Evolutionary conservation across 768 basidiomycete species (phyloP), one percentile per base, ranked within the genome.

Genomic region (Holtermanniella nyarrowii): DNA sequence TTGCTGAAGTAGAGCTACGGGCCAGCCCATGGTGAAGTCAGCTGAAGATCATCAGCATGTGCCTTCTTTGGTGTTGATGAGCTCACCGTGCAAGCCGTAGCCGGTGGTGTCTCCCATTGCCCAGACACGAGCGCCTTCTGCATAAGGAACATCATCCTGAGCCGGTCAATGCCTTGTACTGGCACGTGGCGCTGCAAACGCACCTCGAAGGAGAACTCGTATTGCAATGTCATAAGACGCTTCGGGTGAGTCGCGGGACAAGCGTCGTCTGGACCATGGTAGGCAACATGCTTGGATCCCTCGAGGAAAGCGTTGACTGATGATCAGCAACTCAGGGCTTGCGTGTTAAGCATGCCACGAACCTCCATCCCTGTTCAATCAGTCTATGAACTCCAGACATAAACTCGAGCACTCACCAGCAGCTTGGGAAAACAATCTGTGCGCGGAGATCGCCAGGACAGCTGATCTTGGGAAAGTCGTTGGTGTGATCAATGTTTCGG

Each of bases 401-500:
- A 37, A 16, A 3, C 14, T 16, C 16, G 16, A 22, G 10, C 13
- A 47, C 55, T 54, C 41, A 57, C 55, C 55, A 62, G 53, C 61
- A 63, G 22, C 54, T 39, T 1, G 58, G 63, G 48, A 65, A 65
- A 23, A 49, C 53, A 10, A 60, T 49, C 37, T 65, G 52, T 3
- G 60, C 63, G n/a, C 63, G 50, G 4, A 65, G 44, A 16, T 54
- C 63, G 45, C 50, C 47, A 2, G 57, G 58, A 49, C 63, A 62
- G 11, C 26, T 42, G 10, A 40, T 46, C 2, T 48, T 43, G 2
- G 60, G 60, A 46, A 61, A 61, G 7, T 37, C 59, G 42, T 54
- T 43, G 23, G 42, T 49, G 21, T 56, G 41, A 26, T 55, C 53
- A 2, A 27, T 42, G 40, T 45, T 44, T 11, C 22, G 43, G 13